These are phyloP conservation scores for Talaromyces piceae DNA, from an alignment of 2,329 filamentous ascomycete species.

Conservation along the genomic window DNA sequence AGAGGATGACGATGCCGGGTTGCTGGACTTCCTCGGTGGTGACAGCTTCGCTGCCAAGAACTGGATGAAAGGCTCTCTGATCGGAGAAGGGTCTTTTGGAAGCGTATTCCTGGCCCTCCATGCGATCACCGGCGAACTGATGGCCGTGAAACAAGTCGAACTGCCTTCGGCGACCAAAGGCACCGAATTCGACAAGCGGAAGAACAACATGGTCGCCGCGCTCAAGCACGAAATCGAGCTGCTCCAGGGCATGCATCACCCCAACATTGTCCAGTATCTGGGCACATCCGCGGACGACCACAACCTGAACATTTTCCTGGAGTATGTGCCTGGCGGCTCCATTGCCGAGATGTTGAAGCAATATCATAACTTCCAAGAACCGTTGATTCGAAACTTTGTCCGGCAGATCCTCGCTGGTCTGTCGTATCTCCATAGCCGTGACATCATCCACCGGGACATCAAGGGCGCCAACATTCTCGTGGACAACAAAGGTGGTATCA, in stretches of 20 bases:
- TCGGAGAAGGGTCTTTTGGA: conserved; percentile 94
- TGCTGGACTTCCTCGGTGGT: conserved; percentile 81
- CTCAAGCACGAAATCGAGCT: conserved; percentile 94
- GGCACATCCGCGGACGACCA: conserved; percentile 87
- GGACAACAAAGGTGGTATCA: conserved; percentile 97
- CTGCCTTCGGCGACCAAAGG: conserved; percentile 73
- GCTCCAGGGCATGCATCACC: conserved; percentile 85
- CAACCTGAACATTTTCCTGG: conserved; percentile 98
- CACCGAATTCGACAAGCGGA: conserved; percentile 73
- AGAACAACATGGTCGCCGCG: conserved; percentile 97
- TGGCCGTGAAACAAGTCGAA: conserved; percentile 98
- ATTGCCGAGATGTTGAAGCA: conserved; percentile 98
- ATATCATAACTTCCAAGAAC: conserved; percentile 89
- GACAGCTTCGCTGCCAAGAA: conserved; percentile 96
- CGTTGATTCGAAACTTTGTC: conserved; percentile 91
- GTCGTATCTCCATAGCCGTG: conserved; percentile 84
- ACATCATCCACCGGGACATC: conserved; percentile 98
- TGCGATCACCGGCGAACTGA: conserved; percentile 90
- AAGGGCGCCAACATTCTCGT: conserved; percentile 98
- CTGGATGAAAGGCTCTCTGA: conserved; percentile 98
- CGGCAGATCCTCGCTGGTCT: conserved; percentile 89
- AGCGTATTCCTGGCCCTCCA: conserved; percentile 92
- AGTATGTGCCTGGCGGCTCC: conserved; percentile 95
- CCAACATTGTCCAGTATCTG: conserved; percentile 97
- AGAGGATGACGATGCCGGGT: conserved; percentile 81